Evolutionary conservation across 495 filamentous ascomycete genomes (phyloP).

Genomic region (Polyplosphaeria fusca): DNA sequence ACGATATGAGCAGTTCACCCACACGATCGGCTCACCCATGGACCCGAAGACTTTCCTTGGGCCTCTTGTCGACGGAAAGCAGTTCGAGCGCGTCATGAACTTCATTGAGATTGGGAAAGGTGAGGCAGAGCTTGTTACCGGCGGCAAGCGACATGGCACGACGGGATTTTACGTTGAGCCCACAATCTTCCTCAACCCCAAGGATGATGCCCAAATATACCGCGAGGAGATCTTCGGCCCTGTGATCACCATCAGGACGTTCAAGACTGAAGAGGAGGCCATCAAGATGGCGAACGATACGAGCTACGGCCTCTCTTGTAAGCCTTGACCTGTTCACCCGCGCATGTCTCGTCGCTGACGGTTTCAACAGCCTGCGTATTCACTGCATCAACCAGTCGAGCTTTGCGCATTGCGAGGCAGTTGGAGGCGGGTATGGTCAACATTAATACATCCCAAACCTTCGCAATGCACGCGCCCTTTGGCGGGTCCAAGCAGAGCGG

Average conservation of each 20-base stretch:
- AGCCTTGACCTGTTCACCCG: neutral
- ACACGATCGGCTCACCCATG: constrained; percentile 31
- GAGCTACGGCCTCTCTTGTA: constrained; percentile 25
- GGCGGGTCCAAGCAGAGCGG: constrained; percentile 55
- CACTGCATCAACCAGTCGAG: constrained; percentile 51
- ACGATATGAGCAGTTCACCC: constrained; percentile 33
- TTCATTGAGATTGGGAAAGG: constrained; percentile 37
- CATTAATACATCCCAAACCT: constrained; percentile 50
- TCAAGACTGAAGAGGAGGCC: constrained; percentile 55
- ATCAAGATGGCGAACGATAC: constrained; percentile 51
- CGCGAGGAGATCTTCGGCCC: constrained; percentile 56
- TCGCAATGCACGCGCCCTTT: constrained; percentile 45
- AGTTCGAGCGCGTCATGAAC: constrained; percentile 40
- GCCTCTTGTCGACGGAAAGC: constrained; percentile 39
- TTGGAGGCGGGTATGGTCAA: constrained; percentile 54
- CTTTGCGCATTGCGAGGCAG: constrained; percentile 48
- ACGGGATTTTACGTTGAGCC: constrained; percentile 49
- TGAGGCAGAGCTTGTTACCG: constrained; percentile 35
- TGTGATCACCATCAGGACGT: constrained; percentile 48
- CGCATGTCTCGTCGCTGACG: neutral
- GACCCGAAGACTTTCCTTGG: constrained; percentile 37
- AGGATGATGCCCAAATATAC: constrained; percentile 45
- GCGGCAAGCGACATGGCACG: constrained; percentile 32
- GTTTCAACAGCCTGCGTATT: constrained; percentile 41
- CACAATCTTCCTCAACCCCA: constrained; percentile 48